Percentiles rank a stretch among this genome's conserved stretches.
Conservation (phyloP, 805 yeast species). For the Wickerhamiella dianesei region DNA sequence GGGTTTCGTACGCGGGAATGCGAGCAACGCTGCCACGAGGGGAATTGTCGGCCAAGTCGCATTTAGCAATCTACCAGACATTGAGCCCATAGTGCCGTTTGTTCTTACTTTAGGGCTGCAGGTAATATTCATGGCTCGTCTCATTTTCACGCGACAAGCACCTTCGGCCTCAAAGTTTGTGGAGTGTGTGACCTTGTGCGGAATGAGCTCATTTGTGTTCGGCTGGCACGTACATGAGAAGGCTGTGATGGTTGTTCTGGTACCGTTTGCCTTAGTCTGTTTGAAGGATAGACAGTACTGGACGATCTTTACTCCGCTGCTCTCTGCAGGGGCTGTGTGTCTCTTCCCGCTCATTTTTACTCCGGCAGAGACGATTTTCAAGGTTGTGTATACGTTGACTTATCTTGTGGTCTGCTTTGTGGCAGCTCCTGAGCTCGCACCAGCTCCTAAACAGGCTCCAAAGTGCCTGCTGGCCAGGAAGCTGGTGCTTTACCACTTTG, state of each 20-base stretch:
- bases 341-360: conserved; percentile 77
- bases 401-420: conserved; percentile 74
- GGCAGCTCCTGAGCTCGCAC: conserved; percentile 44
- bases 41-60: conserved; percentile 88
- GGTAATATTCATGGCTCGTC: conserved; percentile 44
- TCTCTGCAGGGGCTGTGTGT: conserved; percentile 72
- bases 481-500: conserved; percentile 50
- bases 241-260: conserved; percentile 77
- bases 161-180: conserved; percentile 76
- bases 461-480: conserved; percentile 57
- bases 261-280: conserved; percentile 74
- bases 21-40: conserved; percentile 43
- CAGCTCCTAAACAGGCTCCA: conserved; percentile 17
- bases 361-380: conserved; percentile 65
- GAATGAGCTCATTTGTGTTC: conserved; percentile 77
- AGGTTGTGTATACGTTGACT: conserved; percentile 59
- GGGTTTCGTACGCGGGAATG: conserved; percentile 19
- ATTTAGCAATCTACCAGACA: conserved; percentile 66
- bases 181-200: conserved; percentile 79
- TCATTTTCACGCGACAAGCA: not conserved
- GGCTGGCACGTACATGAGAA: conserved; percentile 99
- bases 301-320: conserved; percentile 55
- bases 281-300: conserved; percentile 58
- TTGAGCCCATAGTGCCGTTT: conserved; percentile 67
- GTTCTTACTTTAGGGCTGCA: conserved; percentile 75